Percentiles rank a stretch among this genome's conserved stretches.
Evolutionary conservation across 768 basidiomycete genomes (phyloP).

Genomic region (Suillus lakei): DNA sequence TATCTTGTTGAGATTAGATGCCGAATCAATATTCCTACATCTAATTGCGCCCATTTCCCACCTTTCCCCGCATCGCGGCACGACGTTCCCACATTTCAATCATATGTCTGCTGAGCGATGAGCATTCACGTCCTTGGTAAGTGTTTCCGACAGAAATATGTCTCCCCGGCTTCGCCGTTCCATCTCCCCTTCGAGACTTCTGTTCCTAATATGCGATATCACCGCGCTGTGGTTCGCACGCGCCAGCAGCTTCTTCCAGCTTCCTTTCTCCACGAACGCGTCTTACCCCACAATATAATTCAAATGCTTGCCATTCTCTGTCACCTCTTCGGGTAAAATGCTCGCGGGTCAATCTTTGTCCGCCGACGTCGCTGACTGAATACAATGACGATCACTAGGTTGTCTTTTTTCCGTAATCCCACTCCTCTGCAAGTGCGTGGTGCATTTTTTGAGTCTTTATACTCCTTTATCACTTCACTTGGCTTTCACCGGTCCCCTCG

Average conservation of each 20-base stretch:
- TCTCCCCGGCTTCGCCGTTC: conserved; percentile 18
- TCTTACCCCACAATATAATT: conserved; percentile 6
- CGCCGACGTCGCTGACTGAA: background rate
- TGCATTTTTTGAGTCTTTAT: conserved; percentile 1
- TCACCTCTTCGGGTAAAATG: background rate
- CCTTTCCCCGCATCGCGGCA: conserved; percentile 32
- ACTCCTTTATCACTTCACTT: background rate
- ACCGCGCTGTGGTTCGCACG: conserved; percentile 16
- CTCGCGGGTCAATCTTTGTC: background rate
- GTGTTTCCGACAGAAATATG: conserved; percentile 9
- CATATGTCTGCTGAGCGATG: conserved; percentile 16
- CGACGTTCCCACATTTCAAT: conserved; percentile 9
- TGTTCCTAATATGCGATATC: conserved; percentile 26
- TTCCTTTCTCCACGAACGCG: conserved; percentile 5
- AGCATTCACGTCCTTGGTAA: conserved; percentile 13
- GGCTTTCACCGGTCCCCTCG: background rate
- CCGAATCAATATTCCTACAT: conserved; percentile 16
- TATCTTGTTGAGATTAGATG: conserved; percentile 11
- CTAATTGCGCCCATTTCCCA: conserved; percentile 17
- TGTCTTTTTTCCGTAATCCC: background rate
- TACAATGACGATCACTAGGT: background rate
- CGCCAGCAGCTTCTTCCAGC: conserved; percentile 1
- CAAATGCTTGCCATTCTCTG: conserved; percentile 3
- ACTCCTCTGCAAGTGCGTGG: background rate
- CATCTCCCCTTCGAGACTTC: conserved; percentile 23